Conservation (phyloP, 2,329 filamentous ascomycete species). For the Aspergillus aculeatus region DNA sequence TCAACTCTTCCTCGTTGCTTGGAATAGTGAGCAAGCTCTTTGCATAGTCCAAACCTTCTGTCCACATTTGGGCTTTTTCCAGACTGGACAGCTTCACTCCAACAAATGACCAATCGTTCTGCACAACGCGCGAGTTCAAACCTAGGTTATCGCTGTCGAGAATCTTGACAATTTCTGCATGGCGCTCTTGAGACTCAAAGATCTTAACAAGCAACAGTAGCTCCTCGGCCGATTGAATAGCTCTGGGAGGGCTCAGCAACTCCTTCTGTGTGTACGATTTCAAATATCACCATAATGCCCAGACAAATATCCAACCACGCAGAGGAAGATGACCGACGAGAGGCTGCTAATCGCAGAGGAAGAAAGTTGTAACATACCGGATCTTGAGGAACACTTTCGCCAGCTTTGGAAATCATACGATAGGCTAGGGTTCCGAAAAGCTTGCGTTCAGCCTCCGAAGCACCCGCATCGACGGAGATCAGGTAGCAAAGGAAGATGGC, state of each 20-base stretch:
- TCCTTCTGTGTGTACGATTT: conserved; percentile 36
- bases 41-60: conserved; percentile 38
- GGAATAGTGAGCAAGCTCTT: conserved; percentile 38
- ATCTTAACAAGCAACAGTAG: conserved; percentile 46
- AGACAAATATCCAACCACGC: conserved; percentile 6
- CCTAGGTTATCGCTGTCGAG: conserved; percentile 45
- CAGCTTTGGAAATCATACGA: conserved; percentile 50
- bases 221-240: conserved; percentile 49
- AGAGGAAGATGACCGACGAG: background rate
- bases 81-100: conserved; percentile 39
- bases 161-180: conserved; percentile 42
- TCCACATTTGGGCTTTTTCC: conserved; percentile 40
- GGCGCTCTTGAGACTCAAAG: conserved; percentile 41
- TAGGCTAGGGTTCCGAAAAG: conserved; percentile 53
- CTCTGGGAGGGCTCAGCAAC: conserved; percentile 41
- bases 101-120: conserved; percentile 46
- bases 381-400: conserved; percentile 43
- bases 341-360: background rate
- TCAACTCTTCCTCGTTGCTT: conserved; percentile 29
- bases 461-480: conserved; percentile 35
- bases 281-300: conserved; percentile 20
- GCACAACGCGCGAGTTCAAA: conserved; percentile 42
- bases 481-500: conserved; percentile 49
- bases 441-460: conserved; percentile 44
- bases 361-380: conserved; percentile 36